Evolutionary conservation across 2,329 filamentous ascomycete species (phyloP), one percentile per base, ranked within the genome.

Genomic region (Aspergillus pseudoglaucus): DNA sequence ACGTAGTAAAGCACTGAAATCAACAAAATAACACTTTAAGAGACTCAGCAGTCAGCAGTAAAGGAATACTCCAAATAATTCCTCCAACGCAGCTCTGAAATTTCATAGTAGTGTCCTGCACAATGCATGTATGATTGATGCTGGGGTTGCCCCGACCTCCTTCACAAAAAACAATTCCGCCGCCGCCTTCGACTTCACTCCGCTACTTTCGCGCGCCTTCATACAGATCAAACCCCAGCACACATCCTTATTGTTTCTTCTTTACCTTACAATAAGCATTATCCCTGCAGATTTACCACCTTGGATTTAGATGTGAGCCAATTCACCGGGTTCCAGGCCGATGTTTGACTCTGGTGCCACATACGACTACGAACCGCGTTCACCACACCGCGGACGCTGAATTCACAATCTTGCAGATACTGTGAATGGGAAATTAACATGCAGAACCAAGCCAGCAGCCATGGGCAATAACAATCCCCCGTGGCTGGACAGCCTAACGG

Each of bases 401-500:
- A 39, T 39, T 39, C 37, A 39, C 37, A 9, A 39, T 17, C 9
- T 6, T 17, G 17, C 18, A 9, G 15, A 39, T 39, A 18, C 9
- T 39, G 37, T 39, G 37, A 39, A 39, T 39, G 37, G 10, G 25
- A 12, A 30, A 30, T 38, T 38, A 27, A 20, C 20, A 42, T 15
- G 10, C 40, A 42, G 22, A 42, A 42, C 23, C n/a, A 42, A 15
- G 15, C 10, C 40, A 42, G n/a, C 40, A 42, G 35, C 15, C 53
- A 67, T 67, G 64, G 56, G 58, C 51, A 53, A 55, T 45, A 52
- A 54, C 47, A 58, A 58, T 44, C 62, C 68, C 58, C 70, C 69
- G 60, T 73, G 70, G 70, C 67, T 73, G 41, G 67, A 72, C 50
- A 67, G 62, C 45, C 65, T 72, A 10, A 68, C 67, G 14, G 70